Evolutionary conservation across 2,329 filamentous ascomycete genomes (phyloP), one percentile per base, ranked within the genome.

Genomic region (Fusarium sp.): DNA sequence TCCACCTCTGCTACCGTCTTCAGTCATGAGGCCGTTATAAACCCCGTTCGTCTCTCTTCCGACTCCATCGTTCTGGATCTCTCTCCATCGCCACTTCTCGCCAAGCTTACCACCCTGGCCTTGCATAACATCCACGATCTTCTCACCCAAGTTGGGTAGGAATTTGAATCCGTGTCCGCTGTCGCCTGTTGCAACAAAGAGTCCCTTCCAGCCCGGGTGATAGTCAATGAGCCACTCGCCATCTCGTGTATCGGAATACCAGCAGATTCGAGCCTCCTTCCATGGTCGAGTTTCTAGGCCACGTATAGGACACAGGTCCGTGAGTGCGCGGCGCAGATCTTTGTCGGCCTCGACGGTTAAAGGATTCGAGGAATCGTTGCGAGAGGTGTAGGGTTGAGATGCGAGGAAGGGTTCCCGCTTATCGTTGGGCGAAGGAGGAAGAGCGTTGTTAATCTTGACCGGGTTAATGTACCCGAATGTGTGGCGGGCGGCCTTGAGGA

Each of bases 241-340:
- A 24, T 89, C 90, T 13, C 89, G 86, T 75, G 92, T 94, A 82
- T 94, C 92, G 10, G 90, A 90, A 80, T 94, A 94, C 92, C 92
- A 94, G 83, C 92, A 94, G 60, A 94, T 82, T 30, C 91, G 85
- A 5, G 90, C 92, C 60, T 85, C 84, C 66, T 83, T 82, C 83
- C 93, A 94, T 4, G 89, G 88, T 32, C 92, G 85, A 30, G 87
- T 84, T 56, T 85, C 86, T 24, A 93, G 84, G 15, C 85, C 85
- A 12, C 83, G 83, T 69, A 86, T 79, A 3, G 92, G 90, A 9
- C 93, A 84, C 75, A 93, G 87, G 67, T 90, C 85, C 18, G 82
- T 84, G 32, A 95, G 82, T 4, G 88, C 92, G 4, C 83, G 81
- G 30, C 92, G 89, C 73, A 94, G 88, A 30, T 89, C 90, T 28